Evolutionary conservation across 306 rosid genomes (phyloP).

Genomic region (Cucurbita pepo): DNA sequence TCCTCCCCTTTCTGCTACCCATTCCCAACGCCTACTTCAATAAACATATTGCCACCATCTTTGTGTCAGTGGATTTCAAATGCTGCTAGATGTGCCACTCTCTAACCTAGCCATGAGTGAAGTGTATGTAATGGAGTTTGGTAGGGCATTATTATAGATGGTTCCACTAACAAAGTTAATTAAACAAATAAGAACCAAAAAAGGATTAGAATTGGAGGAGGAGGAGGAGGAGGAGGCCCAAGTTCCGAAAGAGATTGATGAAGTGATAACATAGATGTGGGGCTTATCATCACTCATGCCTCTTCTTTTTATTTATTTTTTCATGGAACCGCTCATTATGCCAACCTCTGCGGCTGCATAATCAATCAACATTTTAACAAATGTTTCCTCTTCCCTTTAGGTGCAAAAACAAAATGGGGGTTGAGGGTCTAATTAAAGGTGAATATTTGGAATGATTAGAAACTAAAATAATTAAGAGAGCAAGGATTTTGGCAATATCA

Average conservation of each 20-base stretch:
- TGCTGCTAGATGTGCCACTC: neutral
- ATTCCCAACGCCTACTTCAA: neutral
- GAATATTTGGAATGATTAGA: slow-evolving; percentile 25
- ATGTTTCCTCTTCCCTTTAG: slow-evolving; percentile 27
- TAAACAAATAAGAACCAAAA: neutral
- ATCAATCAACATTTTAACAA: slow-evolving; percentile 33
- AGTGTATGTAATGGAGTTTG: neutral
- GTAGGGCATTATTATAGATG: neutral
- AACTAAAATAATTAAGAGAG: slow-evolving; percentile 29
- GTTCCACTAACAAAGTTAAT: neutral
- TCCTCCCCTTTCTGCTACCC: neutral
- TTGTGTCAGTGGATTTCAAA: neutral
- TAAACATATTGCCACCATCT: neutral
- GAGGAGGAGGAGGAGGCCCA: slow-evolving; percentile 52
- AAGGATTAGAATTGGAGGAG: neutral
- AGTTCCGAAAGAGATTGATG: slow-evolving; percentile 93
- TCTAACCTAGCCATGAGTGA: neutral
- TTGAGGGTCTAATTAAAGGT: neutral
- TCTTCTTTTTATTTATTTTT: slow-evolving; percentile 44
- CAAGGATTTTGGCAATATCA: neutral
- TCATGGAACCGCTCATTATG: slow-evolving; percentile 22
- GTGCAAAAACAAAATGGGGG: slow-evolving; percentile 13
- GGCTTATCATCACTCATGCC: slow-evolving; percentile 15
- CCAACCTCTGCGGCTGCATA: slow-evolving; percentile 25
- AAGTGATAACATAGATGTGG: slow-evolving; percentile 45